phyloP scores from a whole-genome alignment of 208 protist genomes.

The Leishmania arabica region DNA sequence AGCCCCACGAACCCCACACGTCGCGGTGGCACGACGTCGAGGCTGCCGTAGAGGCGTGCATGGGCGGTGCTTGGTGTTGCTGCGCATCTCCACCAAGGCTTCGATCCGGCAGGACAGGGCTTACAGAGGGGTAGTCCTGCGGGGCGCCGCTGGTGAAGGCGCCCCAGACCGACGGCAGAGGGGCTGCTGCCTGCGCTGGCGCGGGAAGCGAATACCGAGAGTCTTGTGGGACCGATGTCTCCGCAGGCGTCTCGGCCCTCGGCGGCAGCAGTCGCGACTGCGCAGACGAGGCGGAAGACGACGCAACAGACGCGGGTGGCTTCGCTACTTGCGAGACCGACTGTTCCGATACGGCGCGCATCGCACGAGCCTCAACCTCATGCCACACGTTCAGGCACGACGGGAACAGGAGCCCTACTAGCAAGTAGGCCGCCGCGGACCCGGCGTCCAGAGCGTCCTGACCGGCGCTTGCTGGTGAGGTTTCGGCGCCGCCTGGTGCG shows the following conservation, averaged over 20 bases:
- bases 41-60: not conserved
- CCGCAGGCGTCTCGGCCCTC: not conserved
- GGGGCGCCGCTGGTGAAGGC: slow-evolving; percentile 47
- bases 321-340: not conserved
- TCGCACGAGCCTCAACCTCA: slow-evolving; percentile 20
- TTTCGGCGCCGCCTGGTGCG: not conserved
- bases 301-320: not conserved
- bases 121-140: slow-evolving; percentile 19
- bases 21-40: not conserved
- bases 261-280: not conserved
- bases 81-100: not conserved
- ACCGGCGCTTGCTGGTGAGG: not conserved
- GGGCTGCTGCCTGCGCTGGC: not conserved
- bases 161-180: slow-evolving; percentile 6
- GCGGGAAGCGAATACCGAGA: not conserved
- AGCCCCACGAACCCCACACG: slow-evolving; percentile 28
- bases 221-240: not conserved
- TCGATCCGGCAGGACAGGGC: not conserved
- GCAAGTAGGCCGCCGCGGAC: slow-evolving; percentile 24
- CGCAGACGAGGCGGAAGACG: not conserved
- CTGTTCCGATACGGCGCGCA: slow-evolving; percentile 5
- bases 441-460: not conserved
- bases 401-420: slow-evolving; percentile 41
- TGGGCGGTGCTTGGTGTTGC: not conserved
- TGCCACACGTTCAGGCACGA: slow-evolving; percentile 39